Percentiles rank a stretch among this genome's conserved stretches.
Evolutionary conservation across 1,284 basidiomycete species (phyloP).

Genomic region (Apiotrichum brassicae): DNA sequence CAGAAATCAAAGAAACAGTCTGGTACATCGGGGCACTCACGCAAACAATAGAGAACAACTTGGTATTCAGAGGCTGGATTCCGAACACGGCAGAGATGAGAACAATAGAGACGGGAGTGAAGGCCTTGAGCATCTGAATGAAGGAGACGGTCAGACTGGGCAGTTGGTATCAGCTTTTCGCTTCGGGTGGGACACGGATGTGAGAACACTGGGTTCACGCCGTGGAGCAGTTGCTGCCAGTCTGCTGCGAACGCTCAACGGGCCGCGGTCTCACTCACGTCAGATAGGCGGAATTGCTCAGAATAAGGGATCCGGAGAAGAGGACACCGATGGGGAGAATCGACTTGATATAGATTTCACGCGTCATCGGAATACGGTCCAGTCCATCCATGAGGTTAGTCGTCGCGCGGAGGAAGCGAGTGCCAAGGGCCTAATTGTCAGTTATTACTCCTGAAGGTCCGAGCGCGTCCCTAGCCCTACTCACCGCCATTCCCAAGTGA

Average conservation of each 20-base stretch:
- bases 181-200: too few relatives aligned
- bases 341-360: constrained; percentile 71
- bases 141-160: constrained; percentile 82
- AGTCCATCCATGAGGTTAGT: constrained; percentile 78
- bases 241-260: too few relatives aligned
- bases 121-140: constrained; percentile 98
- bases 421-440: constrained; percentile 85
- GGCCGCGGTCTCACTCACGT: constrained; percentile 21
- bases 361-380: constrained; percentile 75
- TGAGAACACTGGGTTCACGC: too few relatives aligned
- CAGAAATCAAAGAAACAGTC: too few relatives aligned
- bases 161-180: constrained; percentile 8
- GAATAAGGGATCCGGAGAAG: constrained; percentile 85
- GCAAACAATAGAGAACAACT: constrained; percentile 69
- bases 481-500: constrained; percentile 41
- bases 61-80: constrained; percentile 74
- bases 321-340: constrained; percentile 89
- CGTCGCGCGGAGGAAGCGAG: constrained; percentile 76
- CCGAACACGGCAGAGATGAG: constrained; percentile 84
- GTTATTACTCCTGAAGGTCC: too few relatives aligned
- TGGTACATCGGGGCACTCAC: constrained; percentile 32
- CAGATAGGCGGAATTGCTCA: constrained; percentile 92
- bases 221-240: too few relatives aligned
- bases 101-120: constrained; percentile 87
- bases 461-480: too few relatives aligned